phyloP scores from a whole-genome alignment of 169 alveolate species.

The Eimeria tenella region DNA sequence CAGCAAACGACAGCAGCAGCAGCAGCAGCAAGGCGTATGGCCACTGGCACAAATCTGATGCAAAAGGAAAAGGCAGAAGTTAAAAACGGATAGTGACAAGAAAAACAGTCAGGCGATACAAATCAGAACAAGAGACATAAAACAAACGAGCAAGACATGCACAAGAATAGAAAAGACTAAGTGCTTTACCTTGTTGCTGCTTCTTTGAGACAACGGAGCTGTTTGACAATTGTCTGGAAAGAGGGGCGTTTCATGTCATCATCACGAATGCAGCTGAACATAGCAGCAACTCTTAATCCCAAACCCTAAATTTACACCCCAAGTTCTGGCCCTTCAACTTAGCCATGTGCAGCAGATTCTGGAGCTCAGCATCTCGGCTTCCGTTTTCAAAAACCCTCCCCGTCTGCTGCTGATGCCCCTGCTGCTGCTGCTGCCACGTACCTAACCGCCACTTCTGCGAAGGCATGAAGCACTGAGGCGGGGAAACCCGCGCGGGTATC shows the following conservation, averaged over 20 bases:
- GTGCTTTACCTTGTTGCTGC: not conserved
- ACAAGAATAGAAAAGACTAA: not conserved
- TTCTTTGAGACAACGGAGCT: slow-evolving; percentile 38
- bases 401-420: not conserved
- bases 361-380: not conserved
- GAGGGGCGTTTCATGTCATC: slow-evolving; percentile 47
- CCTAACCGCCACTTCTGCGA: slow-evolving; percentile 43
- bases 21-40: not conserved
- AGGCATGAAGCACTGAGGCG: slow-evolving; percentile 6
- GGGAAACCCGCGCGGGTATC: slow-evolving; percentile 68
- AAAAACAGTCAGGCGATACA: not conserved
- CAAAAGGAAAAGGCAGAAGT: not conserved
- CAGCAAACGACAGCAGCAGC: not conserved
- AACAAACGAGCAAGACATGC: not conserved
- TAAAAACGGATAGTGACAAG: not conserved
- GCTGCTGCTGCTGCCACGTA: not conserved
- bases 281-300: not conserved
- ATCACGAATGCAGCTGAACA: slow-evolving; percentile 57
- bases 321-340: not conserved
- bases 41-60: not conserved
- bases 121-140: not conserved
- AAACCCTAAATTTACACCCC: not conserved
- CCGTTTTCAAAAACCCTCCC: not conserved
- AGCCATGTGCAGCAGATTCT: not conserved
- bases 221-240: slow-evolving; percentile 32